Evolutionary conservation across 2,329 filamentous ascomycete species (phyloP), one percentile per base, ranked within the genome.

Genomic region (Phoma herbarum): DNA sequence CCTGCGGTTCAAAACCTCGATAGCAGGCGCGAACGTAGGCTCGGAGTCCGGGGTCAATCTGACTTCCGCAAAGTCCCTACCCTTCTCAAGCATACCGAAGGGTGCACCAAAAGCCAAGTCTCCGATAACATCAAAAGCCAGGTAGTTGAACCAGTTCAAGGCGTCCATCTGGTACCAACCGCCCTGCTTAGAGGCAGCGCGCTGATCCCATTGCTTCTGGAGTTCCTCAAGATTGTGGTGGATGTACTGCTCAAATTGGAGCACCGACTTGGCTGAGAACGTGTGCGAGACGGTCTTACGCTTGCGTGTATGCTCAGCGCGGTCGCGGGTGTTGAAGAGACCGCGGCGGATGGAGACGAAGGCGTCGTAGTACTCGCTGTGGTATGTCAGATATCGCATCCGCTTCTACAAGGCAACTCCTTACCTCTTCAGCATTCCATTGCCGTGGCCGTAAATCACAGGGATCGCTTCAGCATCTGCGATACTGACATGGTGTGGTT

Each of bases 211-310:
- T 74, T 92, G 87, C 59, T 81, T 80, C 23, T 90, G 86, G 57
- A 96, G 90, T 14, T 88, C 79, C 58, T 90, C 86, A 3, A 96
- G 83, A 75, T 96, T 96, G 64, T 84, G 81, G 72, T 91, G 89
- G 66, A 97, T 94, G 77, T 94, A 96, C 50, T 92, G 90, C 80
- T 97, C 93, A 73, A 96, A 96, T 74, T 96, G 88, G 59, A 84
- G 84, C 52, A 97, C 85, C 10, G 87, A 91, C 79, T 94, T 96
- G 60, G 89, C 84, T 14, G 88, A 91, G 79, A 97, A 97, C 29
- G 91, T 95, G 76, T 96, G 92, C 1, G 91, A 88, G 46, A 97
- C 86, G 2, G 91, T 89, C 84, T 96, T 97, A 70, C 93, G 87
- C 84, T 97, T 97, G 63, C 93, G 88, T 0, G 89, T 89, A 76